phyloP scores from a whole-genome alignment of 106 monocot species.

The Dioscorea dumetorum region DNA sequence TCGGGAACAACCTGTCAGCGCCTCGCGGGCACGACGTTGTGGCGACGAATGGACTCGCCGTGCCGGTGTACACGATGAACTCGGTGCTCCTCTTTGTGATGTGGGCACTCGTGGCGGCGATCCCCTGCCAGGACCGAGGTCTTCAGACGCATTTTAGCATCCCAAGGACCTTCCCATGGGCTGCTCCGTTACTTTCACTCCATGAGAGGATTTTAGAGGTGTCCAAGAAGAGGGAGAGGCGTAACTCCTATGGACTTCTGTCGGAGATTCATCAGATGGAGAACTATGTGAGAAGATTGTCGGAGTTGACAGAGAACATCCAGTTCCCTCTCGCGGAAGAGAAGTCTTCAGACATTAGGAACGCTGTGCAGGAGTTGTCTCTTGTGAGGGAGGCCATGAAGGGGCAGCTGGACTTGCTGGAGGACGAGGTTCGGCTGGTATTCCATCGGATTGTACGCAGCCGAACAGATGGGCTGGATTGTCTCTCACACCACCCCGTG shows the following conservation, averaged over 20 bases:
- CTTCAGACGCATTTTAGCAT: conserved; percentile 38
- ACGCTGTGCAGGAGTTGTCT: conserved; percentile 27
- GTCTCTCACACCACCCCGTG: conserved; percentile 22
- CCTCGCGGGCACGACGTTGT: conserved; percentile 35
- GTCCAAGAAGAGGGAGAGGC: conserved; percentile 50
- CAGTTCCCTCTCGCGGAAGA: conserved; percentile 26
- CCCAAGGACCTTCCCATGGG: conserved; percentile 43
- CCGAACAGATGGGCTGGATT: conserved; percentile 58
- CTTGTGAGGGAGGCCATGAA: conserved; percentile 27
- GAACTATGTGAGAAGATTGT: conserved; percentile 19
- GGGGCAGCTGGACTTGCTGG: conserved; percentile 47
- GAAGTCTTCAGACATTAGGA: conserved; percentile 21
- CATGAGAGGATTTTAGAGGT: conserved; percentile 58
- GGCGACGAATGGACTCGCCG: conserved; percentile 38
- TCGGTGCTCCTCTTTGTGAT: conserved; percentile 42
- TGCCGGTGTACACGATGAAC: conserved; percentile 40
- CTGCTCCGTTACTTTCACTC: conserved; percentile 24
- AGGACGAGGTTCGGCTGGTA: conserved; percentile 53
- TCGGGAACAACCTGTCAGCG: conserved; percentile 38
- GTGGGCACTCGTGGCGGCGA: conserved; percentile 63
- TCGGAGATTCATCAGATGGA: conserved; percentile 54
- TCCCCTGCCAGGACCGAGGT: conserved; percentile 65
- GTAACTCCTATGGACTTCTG: conserved; percentile 39
- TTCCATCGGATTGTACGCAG: conserved; percentile 61
- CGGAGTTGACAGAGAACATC: conserved; percentile 22